A percentile compares a stretch with the other conserved stretches of the same genome.
Conservation (phyloP, 2,329 filamentous ascomycete genomes). For the Claviceps sp. region DNA sequence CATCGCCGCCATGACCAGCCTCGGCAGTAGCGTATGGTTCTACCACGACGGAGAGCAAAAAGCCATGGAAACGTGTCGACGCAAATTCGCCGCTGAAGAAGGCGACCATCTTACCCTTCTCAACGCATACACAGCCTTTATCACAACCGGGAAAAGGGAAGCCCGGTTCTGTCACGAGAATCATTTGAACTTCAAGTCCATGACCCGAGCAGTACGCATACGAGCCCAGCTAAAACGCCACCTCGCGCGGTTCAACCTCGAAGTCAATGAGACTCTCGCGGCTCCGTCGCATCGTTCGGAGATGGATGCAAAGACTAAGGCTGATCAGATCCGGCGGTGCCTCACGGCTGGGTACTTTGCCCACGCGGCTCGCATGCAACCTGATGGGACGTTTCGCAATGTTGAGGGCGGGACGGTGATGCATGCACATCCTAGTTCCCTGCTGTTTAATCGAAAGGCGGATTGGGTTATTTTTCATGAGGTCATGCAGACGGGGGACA, state of each 20-base stretch:
- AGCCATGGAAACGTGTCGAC: constrained; percentile 56
- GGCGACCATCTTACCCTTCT: constrained; percentile 87
- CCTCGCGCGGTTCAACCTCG: constrained; percentile 71
- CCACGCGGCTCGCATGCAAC: constrained; percentile 85
- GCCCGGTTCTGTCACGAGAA: constrained; percentile 79
- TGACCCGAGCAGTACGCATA: constrained; percentile 74
- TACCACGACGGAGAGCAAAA: constrained; percentile 67
- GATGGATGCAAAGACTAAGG: constrained; percentile 24
- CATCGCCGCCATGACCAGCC: constrained; percentile 86
- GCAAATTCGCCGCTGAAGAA: constrained; percentile 82
- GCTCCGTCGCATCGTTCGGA: constrained; percentile 12
- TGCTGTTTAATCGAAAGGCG: constrained; percentile 93
- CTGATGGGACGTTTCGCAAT: constrained; percentile 79
- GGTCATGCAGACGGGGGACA: constrained; percentile 75
- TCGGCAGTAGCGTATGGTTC: constrained; percentile 75
- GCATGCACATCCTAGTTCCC: constrained; percentile 78
- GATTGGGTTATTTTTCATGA: constrained; percentile 97
- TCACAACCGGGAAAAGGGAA: constrained; percentile 71
- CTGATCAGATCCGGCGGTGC: constrained; percentile 70
- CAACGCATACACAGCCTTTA: constrained; percentile 85
- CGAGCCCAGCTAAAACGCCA: constrained; percentile 76
- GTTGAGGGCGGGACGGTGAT: constrained; percentile 68
- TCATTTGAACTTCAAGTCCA: constrained; percentile 71
- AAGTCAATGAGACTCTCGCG: constrained; percentile 49
- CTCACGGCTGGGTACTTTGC: constrained; percentile 85